A percentile compares a stretch with the other conserved stretches of the same genome.
Conservation (phyloP, 306 rosid genomes). For the Begonia loranthoides region DNA sequence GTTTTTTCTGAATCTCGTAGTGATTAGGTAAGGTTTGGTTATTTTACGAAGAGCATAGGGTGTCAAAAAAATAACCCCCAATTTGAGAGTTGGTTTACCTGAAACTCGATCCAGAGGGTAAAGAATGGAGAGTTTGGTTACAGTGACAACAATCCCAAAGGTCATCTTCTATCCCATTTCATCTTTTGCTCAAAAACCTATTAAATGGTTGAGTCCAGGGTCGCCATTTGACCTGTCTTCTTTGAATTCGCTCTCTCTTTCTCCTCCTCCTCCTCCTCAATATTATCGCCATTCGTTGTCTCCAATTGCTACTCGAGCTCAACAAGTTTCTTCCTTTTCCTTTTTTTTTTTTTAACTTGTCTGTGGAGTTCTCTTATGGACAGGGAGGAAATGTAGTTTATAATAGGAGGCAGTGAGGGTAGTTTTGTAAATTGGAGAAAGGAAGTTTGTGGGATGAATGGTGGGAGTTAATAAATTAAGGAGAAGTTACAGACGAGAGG, state of each 20-base stretch:
- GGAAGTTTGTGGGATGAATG: too few relatives aligned
- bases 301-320: constrained; percentile 21
- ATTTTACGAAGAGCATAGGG: too few relatives aligned
- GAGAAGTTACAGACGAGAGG: too few relatives aligned
- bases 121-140: constrained; percentile 46
- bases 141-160: constrained; percentile 20
- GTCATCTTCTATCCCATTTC: constrained; percentile 19
- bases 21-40: too few relatives aligned
- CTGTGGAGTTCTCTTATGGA: too few relatives aligned
- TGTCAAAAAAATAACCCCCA: too few relatives aligned
- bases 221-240: constrained; percentile 12
- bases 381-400: too few relatives aligned
- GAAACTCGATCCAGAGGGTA: neutral
- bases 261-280: constrained; percentile 17
- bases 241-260: constrained; percentile 18
- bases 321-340: constrained; percentile 17
- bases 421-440: too few relatives aligned
- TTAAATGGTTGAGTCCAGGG: constrained; percentile 11
- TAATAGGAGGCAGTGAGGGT: too few relatives aligned
- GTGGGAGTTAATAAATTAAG: too few relatives aligned
- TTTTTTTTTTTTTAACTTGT: neutral
- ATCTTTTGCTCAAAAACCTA: constrained; percentile 25
- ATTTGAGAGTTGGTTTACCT: neutral
- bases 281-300: neutral
- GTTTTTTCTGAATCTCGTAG: too few relatives aligned